Evolutionary conservation across 345 rosid species (phyloP).

Genomic region (Boechera divaricarpa): DNA sequence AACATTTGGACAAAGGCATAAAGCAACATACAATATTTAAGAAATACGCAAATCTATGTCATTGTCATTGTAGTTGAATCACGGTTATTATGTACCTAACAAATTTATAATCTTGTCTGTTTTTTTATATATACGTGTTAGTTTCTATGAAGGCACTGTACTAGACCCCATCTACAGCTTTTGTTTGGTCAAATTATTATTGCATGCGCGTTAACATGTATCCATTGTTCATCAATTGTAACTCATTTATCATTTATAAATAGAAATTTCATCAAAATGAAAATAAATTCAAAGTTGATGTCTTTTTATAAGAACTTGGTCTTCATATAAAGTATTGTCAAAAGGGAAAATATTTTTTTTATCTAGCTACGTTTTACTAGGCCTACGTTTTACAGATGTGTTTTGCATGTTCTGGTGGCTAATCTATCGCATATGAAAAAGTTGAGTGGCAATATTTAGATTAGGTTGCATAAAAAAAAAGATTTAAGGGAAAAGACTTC

Average conservation of each 20-base stretch:
- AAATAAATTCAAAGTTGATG: conserved; percentile 15
- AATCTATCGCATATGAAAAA: background rate
- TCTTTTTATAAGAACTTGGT: background rate
- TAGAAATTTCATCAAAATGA: background rate
- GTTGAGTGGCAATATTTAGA: too few species aligned
- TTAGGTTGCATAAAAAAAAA: too few species aligned
- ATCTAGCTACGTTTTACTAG: background rate
- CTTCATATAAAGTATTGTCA: background rate
- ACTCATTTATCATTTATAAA: background rate
- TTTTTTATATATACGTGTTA: background rate
- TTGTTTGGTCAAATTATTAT: background rate
- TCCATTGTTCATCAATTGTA: background rate
- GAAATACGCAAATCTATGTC: background rate
- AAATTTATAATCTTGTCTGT: conserved; percentile 4
- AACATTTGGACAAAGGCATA: background rate
- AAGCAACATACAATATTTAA: background rate
- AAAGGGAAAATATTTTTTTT: background rate
- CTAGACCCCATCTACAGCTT: background rate
- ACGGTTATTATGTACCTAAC: background rate
- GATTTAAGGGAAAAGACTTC: too few species aligned
- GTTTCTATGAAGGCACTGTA: conserved; percentile 3
- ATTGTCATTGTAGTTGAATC: conserved; percentile 6
- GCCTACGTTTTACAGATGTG: background rate
- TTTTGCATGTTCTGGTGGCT: conserved; percentile 14
- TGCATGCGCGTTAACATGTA: background rate